A percentile compares a stretch with the other conserved stretches of the same genome.
These are phyloP conservation scores for Sclerotinia trifoliorum DNA, from an alignment of 2,329 filamentous ascomycete genomes.

Conservation along the genomic window DNA sequence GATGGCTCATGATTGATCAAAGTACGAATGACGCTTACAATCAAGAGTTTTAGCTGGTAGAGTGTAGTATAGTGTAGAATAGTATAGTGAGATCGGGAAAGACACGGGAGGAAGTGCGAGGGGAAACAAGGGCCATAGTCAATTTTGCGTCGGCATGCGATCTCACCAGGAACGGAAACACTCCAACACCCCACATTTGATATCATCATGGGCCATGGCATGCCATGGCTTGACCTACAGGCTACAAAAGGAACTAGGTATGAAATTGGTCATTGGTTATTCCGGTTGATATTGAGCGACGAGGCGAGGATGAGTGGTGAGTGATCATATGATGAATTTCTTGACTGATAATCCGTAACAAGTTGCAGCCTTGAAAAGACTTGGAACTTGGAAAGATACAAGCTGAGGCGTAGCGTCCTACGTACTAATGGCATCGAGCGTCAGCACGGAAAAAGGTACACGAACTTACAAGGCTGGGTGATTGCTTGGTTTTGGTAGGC, in stretches of 20 bases:
- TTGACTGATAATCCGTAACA: not conserved
- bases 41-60: not conserved
- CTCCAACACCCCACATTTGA: conserved; percentile 21
- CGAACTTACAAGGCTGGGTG: conserved; percentile 15
- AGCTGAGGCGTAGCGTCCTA: not conserved
- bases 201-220: conserved; percentile 13
- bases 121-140: conserved; percentile 9
- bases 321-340: conserved; percentile 20
- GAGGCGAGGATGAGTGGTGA: not conserved
- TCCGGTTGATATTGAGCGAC: conserved; percentile 1
- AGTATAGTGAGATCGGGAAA: not conserved
- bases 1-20: conserved; percentile 14
- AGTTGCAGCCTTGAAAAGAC: conserved; percentile 6
- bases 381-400: conserved; percentile 7
- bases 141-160: conserved; percentile 4
- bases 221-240: not conserved
- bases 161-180: not conserved
- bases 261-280: conserved; percentile 16
- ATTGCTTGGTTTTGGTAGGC: conserved; percentile 12
- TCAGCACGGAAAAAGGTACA: conserved; percentile 9
- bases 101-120: not conserved
- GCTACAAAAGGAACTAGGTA: not conserved
- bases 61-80: no score
- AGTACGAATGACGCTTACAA: conserved; percentile 17
- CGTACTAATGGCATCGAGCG: not conserved